Base-by-base conservation (phyloP, 2,329 filamentous ascomycete species). In the Fusarium nelsonii region DNA sequence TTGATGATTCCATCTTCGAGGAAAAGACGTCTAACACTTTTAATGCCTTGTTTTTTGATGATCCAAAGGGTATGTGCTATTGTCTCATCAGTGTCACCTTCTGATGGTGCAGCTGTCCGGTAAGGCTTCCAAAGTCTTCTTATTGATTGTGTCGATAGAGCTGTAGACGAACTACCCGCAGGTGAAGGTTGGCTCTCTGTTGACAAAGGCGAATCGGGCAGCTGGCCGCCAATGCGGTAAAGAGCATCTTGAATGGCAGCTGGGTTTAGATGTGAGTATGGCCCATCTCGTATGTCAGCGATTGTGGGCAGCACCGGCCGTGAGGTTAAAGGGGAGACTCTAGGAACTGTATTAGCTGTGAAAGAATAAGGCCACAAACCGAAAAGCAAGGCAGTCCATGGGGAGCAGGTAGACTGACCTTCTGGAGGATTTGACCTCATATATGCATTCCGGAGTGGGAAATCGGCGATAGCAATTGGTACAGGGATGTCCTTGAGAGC, bases 401-500 rank as follows among this genome's bases (percentile, higher is more conserved):
- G 39, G 18, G 12, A n/a, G 9, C 32, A 40, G 9, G 20, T 5
- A 15, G 8, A 69, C 68, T 48, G 2, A 75, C 73, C 50, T 72
- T 36, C 63, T 72, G 4, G 73, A 45, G n/a, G 64, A 43, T 32
- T 73, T 78, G n/a, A 59, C 41, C 36, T 74, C 73, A 58, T 87
- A 87, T 66, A 85, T 80, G 73, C 85, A 87, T 8, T 77, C 70
- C 1, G 84, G 84, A 53, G 82, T 83, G 1, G 85, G 85, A 63
- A 84, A 87, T 32, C 85, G 80, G 37, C 85, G 82, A 26, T 80
- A 77, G 67, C 85, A 87, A 70, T 87, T 86, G 43, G 81, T 82
- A 75, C 85, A 87, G 15, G 85, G 85, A 32, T 84, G 83, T 28
- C 82, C 81, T 69, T 86, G 84, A 68, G 85, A 84, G 72, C 85